Conservation (phyloP, 208 protist genomes). For the Strigomonas culicis region DNA sequence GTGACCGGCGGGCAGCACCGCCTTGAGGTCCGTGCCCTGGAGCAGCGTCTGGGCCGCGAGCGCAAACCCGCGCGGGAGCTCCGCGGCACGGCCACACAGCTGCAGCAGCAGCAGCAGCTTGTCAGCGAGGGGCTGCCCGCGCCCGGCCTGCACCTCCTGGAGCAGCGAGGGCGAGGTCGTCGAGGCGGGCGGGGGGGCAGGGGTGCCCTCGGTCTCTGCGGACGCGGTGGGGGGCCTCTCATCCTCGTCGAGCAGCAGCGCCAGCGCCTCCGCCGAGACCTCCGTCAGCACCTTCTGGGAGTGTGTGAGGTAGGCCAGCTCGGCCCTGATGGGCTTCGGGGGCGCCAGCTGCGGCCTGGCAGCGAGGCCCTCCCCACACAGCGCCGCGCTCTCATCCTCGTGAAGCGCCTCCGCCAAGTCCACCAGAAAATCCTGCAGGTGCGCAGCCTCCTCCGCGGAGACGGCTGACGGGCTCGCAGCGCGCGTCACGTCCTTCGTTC, state of each 20-base stretch:
- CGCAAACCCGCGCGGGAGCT: constrained; percentile 8
- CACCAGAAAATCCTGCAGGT: too few relatives aligned
- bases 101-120: constrained; percentile 21
- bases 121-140: constrained; percentile 15
- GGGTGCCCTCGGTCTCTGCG: background rate
- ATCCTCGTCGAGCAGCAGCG: too few relatives aligned
- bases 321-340: background rate
- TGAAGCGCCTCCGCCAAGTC: too few relatives aligned
- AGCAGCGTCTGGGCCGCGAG: constrained; percentile 37
- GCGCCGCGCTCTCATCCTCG: too few relatives aligned
- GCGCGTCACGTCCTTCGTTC: too few relatives aligned
- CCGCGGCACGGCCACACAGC: background rate
- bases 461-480: too few relatives aligned
- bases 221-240: constrained; percentile 7
- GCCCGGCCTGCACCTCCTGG: background rate
- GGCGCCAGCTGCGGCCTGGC: background rate
- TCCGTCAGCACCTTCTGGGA: too few relatives aligned
- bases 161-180: background rate
- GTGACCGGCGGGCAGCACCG: constrained; percentile 33
- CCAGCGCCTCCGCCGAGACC: too few relatives aligned
- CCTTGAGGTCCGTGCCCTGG: constrained; percentile 60
- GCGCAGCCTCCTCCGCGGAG: too few relatives aligned
- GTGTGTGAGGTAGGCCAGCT: too few relatives aligned
- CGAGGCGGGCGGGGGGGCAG: background rate
- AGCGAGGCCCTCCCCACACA: background rate